Conservation (phyloP, 2,329 filamentous ascomycete species). For the Ascosphaera apis region DNA sequence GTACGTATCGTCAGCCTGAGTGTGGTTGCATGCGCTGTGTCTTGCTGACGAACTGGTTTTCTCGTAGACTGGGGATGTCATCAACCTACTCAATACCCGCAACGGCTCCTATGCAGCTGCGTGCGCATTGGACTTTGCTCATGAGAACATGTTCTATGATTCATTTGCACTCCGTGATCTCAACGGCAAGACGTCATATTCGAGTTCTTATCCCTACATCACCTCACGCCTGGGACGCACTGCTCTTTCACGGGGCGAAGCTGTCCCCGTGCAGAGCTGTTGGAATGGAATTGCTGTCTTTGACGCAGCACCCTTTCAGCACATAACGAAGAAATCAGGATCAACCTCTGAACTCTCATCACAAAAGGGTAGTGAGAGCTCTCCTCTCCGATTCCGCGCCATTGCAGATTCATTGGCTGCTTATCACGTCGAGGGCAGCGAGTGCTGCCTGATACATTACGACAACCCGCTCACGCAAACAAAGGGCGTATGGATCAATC, state of each 20-base stretch:
- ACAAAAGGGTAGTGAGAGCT: too few relatives aligned
- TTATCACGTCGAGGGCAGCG: constrained; percentile 41
- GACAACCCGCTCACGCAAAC: constrained; percentile 14
- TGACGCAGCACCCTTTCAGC: constrained; percentile 9
- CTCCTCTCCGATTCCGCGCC: constrained; percentile 36
- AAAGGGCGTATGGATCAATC: constrained; percentile 17
- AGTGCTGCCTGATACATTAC: constrained; percentile 42
- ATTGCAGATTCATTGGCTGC: constrained; percentile 36
- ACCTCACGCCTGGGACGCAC: constrained; percentile 4
- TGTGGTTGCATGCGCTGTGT: not conserved
- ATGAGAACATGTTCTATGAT: constrained; percentile 47
- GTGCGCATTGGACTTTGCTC: constrained; percentile 48
- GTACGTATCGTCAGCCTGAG: constrained; percentile 9
- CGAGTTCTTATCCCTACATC: constrained; percentile 42
- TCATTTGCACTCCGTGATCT: constrained; percentile 47
- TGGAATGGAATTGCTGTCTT: constrained; percentile 6
- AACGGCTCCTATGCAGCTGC: constrained; percentile 38
- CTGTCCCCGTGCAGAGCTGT: constrained; percentile 5
- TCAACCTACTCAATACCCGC: constrained; percentile 35
- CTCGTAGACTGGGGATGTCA: constrained; percentile 28
- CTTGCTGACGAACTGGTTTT: too few relatives aligned
- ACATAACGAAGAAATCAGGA: constrained; percentile 5
- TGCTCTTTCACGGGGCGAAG: constrained; percentile 3
- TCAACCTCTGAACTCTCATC: too few relatives aligned
- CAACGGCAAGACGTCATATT: constrained; percentile 38